Conservation (phyloP, 164 flowering plant genomes). For the Dillenia suffruticosa region DNA sequence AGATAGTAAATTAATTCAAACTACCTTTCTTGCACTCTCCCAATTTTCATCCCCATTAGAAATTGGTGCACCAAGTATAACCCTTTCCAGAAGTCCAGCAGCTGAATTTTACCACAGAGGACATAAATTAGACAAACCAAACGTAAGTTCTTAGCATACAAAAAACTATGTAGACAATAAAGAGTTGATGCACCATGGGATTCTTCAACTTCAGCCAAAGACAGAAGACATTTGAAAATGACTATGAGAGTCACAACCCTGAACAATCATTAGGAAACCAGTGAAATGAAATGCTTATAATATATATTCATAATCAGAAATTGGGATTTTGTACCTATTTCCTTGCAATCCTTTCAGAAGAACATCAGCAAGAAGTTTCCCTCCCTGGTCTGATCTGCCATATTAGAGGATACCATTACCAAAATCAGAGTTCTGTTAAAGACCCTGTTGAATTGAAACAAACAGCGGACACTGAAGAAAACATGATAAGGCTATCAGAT, state of each 20-base stretch:
- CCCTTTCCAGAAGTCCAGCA: conserved; percentile 87
- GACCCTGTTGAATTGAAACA: too few relatives aligned
- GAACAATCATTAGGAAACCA: conserved; percentile 22
- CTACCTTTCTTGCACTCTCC: conserved; percentile 82
- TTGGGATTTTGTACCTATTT: conserved; percentile 52
- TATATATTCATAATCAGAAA: background rate
- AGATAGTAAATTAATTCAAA: conserved; percentile 2
- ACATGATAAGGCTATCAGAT: too few relatives aligned
- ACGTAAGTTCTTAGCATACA: too few relatives aligned
- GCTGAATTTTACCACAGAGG: conserved; percentile 12
- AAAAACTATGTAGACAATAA: too few relatives aligned
- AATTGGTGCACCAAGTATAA: conserved; percentile 85
- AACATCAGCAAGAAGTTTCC: conserved; percentile 87
- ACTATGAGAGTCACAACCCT: conserved; percentile 96
- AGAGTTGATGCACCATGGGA: too few relatives aligned
- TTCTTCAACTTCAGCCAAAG: conserved; percentile 59
- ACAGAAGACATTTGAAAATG: conserved; percentile 74
- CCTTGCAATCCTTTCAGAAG: conserved; percentile 84
- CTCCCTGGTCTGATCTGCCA: conserved; percentile 91
- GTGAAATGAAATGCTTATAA: background rate
- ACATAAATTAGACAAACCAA: too few relatives aligned
- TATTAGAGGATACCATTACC: too few relatives aligned
- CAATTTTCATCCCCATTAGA: conserved; percentile 74
- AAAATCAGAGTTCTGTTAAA: too few relatives aligned
- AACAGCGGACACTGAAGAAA: too few relatives aligned